These are phyloP conservation scores for Ascocoryne sarcoides DNA, from an alignment of 2,329 filamentous ascomycete species.

Conservation along the genomic window DNA sequence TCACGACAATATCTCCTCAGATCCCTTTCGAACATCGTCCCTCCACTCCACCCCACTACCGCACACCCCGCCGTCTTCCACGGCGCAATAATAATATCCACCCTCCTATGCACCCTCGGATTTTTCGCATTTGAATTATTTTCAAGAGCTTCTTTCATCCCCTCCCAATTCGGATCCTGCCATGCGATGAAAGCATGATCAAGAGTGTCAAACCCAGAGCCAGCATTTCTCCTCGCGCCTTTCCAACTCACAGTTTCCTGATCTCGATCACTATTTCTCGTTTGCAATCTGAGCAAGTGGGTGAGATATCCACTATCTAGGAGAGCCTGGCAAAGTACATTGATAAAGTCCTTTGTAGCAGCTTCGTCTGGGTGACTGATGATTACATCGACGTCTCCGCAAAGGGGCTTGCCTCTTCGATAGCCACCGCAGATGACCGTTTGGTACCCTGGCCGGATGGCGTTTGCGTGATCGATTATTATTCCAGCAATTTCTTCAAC, in stretches of 20 bases:
- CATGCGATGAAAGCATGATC: constrained; percentile 92
- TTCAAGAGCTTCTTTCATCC: constrained; percentile 28
- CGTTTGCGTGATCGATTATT: constrained; percentile 59
- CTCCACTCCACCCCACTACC: constrained; percentile 79
- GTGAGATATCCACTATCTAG: constrained; percentile 66
- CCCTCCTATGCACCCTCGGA: constrained; percentile 68
- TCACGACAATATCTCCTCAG: constrained; percentile 71
- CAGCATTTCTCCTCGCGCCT: constrained; percentile 30
- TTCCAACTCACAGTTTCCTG: constrained; percentile 52
- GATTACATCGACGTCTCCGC: constrained; percentile 80
- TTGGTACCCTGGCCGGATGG: constrained; percentile 48
- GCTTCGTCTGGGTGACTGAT: constrained; percentile 67
- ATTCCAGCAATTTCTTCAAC: constrained; percentile 58
- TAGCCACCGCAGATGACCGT: constrained; percentile 59
- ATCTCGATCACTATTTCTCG: constrained; percentile 61
- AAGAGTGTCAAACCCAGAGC: constrained; percentile 71
- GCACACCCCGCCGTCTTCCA: constrained; percentile 88
- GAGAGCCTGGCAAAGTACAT: constrained; percentile 60
- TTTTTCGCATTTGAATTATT: constrained; percentile 40
- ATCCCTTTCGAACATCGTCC: constrained; percentile 84
- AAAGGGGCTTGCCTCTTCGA: constrained; percentile 52
- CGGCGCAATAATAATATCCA: constrained; percentile 85
- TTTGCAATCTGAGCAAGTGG: constrained; percentile 66
- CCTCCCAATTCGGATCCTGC: constrained; percentile 57
- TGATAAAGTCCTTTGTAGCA: constrained; percentile 61